Evolutionary conservation across 2,329 filamentous ascomycete species (phyloP).

Genomic region (Colletotrichum somersetense): DNA sequence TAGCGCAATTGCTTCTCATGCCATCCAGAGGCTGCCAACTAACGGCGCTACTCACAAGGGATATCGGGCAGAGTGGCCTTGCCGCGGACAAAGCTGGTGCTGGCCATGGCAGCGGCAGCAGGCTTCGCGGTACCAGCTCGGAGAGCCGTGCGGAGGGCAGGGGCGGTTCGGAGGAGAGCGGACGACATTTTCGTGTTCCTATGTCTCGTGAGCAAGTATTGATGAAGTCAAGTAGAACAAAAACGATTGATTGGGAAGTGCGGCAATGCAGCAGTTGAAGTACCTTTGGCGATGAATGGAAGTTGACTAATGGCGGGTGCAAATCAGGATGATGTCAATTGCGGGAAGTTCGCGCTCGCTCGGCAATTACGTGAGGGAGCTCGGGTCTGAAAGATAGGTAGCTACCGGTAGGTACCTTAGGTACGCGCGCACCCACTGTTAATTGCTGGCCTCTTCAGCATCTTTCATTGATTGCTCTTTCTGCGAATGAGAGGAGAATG

Average conservation of each 20-base stretch:
- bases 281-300: conserved; percentile 43
- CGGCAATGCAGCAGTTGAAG: background rate
- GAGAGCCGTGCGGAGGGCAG: conserved; percentile 77
- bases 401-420: too few species aligned
- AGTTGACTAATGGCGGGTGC: conserved; percentile 33
- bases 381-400: conserved; percentile 38
- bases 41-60: conserved; percentile 57
- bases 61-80: conserved; percentile 96
- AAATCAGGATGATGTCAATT: conserved; percentile 39
- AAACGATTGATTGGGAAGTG: background rate
- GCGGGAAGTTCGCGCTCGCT: conserved; percentile 34
- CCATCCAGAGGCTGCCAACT: background rate
- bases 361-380: conserved; percentile 42
- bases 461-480: conserved; percentile 24
- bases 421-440: too few species aligned
- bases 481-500: conserved; percentile 38
- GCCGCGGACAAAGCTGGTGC: conserved; percentile 82
- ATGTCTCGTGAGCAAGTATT: conserved; percentile 23
- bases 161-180: conserved; percentile 78
- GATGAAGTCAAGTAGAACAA: background rate
- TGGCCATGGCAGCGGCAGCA: conserved; percentile 73
- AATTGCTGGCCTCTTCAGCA: background rate
- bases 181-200: conserved; percentile 73
- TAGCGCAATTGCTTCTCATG: background rate
- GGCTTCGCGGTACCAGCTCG: conserved; percentile 73